A percentile compares a stretch with the other conserved stretches of the same genome.
phyloP scores from a whole-genome alignment of 169 alveolate genomes.

The Blepharisma undulans region DNA sequence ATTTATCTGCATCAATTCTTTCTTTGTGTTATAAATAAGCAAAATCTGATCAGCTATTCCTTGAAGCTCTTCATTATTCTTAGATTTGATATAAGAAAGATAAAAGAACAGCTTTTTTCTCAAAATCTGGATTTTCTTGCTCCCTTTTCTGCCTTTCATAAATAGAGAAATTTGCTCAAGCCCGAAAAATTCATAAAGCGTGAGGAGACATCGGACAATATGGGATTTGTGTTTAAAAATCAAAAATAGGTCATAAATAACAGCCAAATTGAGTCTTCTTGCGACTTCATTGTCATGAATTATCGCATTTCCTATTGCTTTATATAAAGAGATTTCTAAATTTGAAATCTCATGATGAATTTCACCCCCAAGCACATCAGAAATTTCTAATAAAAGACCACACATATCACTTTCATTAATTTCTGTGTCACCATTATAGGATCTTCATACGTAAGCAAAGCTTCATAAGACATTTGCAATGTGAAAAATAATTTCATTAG shows the following conservation, averaged over 20 bases:
- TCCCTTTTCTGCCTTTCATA: too few relatives aligned
- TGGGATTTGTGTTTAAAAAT: not conserved
- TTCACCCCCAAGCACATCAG: not conserved
- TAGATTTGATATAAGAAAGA: too few relatives aligned
- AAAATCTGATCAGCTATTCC: too few relatives aligned
- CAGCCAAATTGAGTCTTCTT: not conserved
- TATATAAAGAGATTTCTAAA: not conserved
- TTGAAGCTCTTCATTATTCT: too few relatives aligned
- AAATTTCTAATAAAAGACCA: not conserved
- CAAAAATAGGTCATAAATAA: not conserved
- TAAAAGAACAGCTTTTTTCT: too few relatives aligned
- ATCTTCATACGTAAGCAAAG: not conserved
- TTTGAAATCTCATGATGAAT: not conserved
- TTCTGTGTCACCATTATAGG: constrained; percentile 18
- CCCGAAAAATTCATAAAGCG: too few relatives aligned
- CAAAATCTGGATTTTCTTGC: too few relatives aligned
- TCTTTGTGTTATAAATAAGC: not conserved
- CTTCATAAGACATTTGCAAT: not conserved
- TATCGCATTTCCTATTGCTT: not conserved
- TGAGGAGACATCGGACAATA: not conserved
- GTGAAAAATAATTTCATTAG: not conserved
- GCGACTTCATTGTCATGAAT: not conserved
- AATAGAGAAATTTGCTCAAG: too few relatives aligned
- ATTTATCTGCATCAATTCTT: not conserved
- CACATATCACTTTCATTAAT: not conserved